These are phyloP conservation scores for Oryza brachyantha DNA, from an alignment of 176 grass and related monocot species.

Conservation along the genomic window DNA sequence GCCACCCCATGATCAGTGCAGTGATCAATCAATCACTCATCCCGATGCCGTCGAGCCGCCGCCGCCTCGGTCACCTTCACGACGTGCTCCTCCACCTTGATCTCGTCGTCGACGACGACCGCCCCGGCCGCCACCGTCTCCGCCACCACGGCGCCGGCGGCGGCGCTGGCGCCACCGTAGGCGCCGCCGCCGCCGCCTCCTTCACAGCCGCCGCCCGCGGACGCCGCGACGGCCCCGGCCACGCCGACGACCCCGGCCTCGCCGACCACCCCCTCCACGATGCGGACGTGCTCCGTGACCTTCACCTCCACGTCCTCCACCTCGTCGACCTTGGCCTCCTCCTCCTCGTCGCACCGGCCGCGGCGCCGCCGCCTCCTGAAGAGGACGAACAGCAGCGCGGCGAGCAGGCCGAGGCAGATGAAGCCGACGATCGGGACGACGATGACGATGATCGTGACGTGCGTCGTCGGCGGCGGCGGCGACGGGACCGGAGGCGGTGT, in stretches of 20 bases:
- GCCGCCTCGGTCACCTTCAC: constrained; percentile 25
- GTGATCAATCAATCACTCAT: not conserved
- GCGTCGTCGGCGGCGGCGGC: not conserved
- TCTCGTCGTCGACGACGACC: constrained; percentile 19
- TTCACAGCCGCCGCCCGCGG: not conserved
- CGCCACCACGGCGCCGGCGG: too few relatives aligned
- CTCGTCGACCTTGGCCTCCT: constrained; percentile 10
- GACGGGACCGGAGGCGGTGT: not conserved
- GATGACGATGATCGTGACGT: constrained; percentile 24
- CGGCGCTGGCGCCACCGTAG: not conserved
- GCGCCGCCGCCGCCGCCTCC: not conserved
- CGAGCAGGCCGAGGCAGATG: constrained; percentile 14
- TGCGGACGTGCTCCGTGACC: constrained; percentile 33
- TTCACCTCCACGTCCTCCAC: constrained; percentile 38
- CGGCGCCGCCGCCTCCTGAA: not conserved
- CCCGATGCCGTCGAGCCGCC: not conserved
- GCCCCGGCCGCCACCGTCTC: not conserved
- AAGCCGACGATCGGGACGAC: constrained; percentile 27
- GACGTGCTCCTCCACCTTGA: constrained; percentile 28
- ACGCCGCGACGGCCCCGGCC: not conserved
- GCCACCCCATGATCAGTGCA: not conserved
- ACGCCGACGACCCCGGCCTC: constrained; percentile 2
- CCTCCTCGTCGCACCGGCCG: not conserved
- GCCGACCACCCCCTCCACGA: constrained; percentile 22
- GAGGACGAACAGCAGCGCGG: constrained; percentile 14